Evolutionary conservation across 768 basidiomycete species (phyloP).

Genomic region (Suillus americanus): DNA sequence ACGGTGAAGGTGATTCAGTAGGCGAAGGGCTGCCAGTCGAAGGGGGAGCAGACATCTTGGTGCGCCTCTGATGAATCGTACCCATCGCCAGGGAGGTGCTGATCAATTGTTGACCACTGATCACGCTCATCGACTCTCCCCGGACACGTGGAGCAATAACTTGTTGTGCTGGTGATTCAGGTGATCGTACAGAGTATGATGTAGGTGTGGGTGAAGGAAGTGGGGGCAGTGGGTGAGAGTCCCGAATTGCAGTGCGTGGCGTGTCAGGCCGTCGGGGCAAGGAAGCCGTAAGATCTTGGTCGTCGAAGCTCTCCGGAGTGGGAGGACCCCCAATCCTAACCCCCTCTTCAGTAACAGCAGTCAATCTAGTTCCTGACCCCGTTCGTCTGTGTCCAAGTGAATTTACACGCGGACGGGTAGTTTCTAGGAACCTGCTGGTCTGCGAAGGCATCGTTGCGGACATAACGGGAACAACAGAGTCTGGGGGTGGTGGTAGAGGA

Average conservation of each 20-base stretch:
- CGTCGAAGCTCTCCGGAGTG: conserved; percentile 22
- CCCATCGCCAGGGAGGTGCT: conserved; percentile 60
- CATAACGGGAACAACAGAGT: conserved; percentile 25
- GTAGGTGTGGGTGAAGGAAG: conserved; percentile 49
- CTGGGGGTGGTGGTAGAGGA: conserved; percentile 58
- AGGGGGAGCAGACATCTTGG: conserved; percentile 64
- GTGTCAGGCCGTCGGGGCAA: conserved; percentile 39
- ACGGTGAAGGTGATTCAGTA: conserved; percentile 38
- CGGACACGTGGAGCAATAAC: conserved; percentile 51
- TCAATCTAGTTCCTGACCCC: conserved; percentile 57
- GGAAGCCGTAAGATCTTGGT: conserved; percentile 28
- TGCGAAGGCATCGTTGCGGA: conserved; percentile 33
- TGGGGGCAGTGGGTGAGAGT: conserved; percentile 69
- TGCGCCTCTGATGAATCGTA: conserved; percentile 67
- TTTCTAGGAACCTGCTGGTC: conserved; percentile 34
- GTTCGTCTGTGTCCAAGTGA: conserved; percentile 54
- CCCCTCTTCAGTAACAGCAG: conserved; percentile 62
- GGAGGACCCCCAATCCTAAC: conserved; percentile 36
- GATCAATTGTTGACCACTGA: conserved; percentile 43
- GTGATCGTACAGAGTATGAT: conserved; percentile 34
- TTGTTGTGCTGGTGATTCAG: conserved; percentile 51
- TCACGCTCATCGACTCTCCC: conserved; percentile 47
- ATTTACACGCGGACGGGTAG: conserved; percentile 44
- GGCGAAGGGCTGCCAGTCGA: conserved; percentile 35
- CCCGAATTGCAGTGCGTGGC: conserved; percentile 43